phyloP scores from a whole-genome alignment of 2,329 filamentous ascomycete genomes.

The Fusarium hostae region DNA sequence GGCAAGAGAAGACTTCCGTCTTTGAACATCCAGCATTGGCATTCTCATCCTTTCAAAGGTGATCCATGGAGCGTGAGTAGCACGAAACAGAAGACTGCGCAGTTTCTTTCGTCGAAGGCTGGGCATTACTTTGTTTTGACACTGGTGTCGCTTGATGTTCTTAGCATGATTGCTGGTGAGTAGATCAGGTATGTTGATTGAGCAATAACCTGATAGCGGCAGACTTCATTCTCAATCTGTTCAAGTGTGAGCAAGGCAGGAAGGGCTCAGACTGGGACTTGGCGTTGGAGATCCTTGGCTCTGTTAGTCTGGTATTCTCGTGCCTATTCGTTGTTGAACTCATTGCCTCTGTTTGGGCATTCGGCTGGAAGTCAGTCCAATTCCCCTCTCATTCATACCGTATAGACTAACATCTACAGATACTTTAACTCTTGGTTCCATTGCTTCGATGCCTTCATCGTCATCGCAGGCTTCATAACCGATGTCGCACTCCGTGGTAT shows the following conservation, averaged over 20 bases:
- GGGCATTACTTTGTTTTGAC: conserved; percentile 9
- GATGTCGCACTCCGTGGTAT: conserved; percentile 9
- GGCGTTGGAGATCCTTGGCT: neutral
- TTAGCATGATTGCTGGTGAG: conserved; percentile 21
- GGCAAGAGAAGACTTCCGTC: neutral
- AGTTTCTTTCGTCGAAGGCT: neutral
- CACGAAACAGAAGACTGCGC: neutral
- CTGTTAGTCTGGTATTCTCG: neutral
- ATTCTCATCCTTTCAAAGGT: neutral
- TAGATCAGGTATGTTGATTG: accelerated
- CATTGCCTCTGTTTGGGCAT: conserved; percentile 8
- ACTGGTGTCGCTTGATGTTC: conserved; percentile 13
- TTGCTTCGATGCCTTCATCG: conserved; percentile 11
- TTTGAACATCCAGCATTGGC: conserved; percentile 14
- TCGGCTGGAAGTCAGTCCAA: neutral
- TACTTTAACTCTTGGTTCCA: conserved; percentile 24
- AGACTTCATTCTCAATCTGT: conserved; percentile 16
- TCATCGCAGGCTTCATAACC: conserved; percentile 6
- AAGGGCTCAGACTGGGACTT: neutral
- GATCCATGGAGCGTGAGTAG: neutral
- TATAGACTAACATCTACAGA: neutral
- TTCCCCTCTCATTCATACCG: accelerated
- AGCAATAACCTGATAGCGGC: accelerated
- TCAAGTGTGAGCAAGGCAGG: neutral
- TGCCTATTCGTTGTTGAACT: conserved; percentile 9